Percentiles rank a stretch among this genome's conserved stretches.
These are phyloP conservation scores for Colletotrichum falcatum DNA, from an alignment of 2,329 filamentous ascomycete species.

Conservation along the genomic window DNA sequence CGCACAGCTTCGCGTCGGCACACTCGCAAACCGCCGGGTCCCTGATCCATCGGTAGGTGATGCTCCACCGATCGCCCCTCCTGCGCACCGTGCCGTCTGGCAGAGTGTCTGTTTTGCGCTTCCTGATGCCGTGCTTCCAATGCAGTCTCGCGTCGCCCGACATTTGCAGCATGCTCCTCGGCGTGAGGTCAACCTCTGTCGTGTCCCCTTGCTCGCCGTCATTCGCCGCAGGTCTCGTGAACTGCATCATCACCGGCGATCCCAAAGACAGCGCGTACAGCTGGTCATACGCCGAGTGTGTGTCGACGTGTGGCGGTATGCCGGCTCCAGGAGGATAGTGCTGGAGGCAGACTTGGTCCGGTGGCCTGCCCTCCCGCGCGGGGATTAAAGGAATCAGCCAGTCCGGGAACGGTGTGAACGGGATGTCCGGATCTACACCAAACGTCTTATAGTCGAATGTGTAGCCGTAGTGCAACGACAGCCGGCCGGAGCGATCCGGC, in stretches of 20 bases:
- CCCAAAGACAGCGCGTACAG: constrained; percentile 60
- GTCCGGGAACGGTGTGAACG: constrained; percentile 62
- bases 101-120: constrained; percentile 63
- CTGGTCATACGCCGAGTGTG: constrained; percentile 58
- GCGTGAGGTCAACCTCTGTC: constrained; percentile 59
- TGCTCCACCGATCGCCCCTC: constrained; percentile 63
- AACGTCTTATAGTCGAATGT: constrained; percentile 71
- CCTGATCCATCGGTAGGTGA: constrained; percentile 67
- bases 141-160: constrained; percentile 62
- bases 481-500: constrained; percentile 58
- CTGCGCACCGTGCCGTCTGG: constrained; percentile 58
- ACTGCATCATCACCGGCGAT: constrained; percentile 58
- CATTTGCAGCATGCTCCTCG: constrained; percentile 65
- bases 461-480: constrained; percentile 67
- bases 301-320: constrained; percentile 72
- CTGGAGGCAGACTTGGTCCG: constrained; percentile 70
- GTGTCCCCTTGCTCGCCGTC: constrained; percentile 34
- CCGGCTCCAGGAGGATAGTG: constrained; percentile 70
- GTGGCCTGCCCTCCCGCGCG: constrained; percentile 55
- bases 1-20: constrained; percentile 61
- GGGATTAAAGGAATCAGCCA: constrained; percentile 64
- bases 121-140: constrained; percentile 68
- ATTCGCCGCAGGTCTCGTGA: constrained; percentile 47
- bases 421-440: constrained; percentile 61
- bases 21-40: constrained; percentile 61